phyloP scores from a whole-genome alignment of 179 eudicot species.

The Spinacia oleracea region DNA sequence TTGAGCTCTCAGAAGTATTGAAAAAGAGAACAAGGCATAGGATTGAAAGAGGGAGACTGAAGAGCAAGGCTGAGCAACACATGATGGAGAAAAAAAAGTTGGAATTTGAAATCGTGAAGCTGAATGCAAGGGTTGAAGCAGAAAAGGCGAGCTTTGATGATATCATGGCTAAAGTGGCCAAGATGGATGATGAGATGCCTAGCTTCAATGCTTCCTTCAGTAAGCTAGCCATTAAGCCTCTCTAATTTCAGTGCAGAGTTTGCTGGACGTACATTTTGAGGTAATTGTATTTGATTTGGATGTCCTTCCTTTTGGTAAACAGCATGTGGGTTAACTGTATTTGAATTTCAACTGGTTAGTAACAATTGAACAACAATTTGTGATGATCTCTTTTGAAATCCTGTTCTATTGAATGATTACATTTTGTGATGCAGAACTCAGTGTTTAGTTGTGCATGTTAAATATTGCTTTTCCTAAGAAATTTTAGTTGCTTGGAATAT shows the following conservation, averaged over 20 bases:
- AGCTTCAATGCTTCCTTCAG: slow-evolving; percentile 19
- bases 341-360: too few species aligned
- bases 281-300: background rate
- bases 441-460: too few species aligned
- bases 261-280: background rate
- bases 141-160: slow-evolving; percentile 24
- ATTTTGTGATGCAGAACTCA: too few species aligned
- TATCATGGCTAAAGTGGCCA: slow-evolving; percentile 19
- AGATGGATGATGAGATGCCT: slow-evolving; percentile 31
- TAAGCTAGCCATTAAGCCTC: slow-evolving; percentile 15
- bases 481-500: too few species aligned
- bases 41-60: slow-evolving; percentile 19
- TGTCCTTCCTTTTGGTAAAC: background rate
- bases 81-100: slow-evolving; percentile 27
- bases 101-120: slow-evolving; percentile 32
- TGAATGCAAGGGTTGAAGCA: slow-evolving; percentile 24
- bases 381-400: too few species aligned
- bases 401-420: too few species aligned
- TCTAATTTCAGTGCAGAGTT: background rate
- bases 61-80: slow-evolving; percentile 22
- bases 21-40: slow-evolving; percentile 3
- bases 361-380: too few species aligned
- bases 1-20: slow-evolving; percentile 32
- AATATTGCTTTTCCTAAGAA: too few species aligned
- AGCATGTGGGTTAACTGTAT: too few species aligned